Evolutionary conservation across 2,329 filamentous ascomycete genomes (phyloP), one percentile per base, ranked within the genome.

Genomic region (Fusarium anguioides): DNA sequence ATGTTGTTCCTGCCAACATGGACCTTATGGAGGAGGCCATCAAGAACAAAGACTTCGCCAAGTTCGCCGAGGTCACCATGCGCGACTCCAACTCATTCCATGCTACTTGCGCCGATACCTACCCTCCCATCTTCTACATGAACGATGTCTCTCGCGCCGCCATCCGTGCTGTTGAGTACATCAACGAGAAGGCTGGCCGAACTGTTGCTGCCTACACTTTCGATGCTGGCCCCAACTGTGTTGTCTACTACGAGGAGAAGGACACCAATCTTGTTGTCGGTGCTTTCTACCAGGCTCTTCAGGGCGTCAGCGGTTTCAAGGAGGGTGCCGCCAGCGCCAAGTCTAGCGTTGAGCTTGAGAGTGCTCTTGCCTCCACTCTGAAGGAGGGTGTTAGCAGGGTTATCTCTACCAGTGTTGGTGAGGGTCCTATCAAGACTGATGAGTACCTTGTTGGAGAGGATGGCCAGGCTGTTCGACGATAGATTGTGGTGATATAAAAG

Each of bases 41-140:
- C 63, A 81, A 84, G 70, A 84, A 87, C 66, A 87, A 87, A 72
- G 92, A 99, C 81, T 99, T 99, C 81, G 87, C 89, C 72, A 83
- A 86, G 20, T 99, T 99, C 75, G 96, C 91, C 23, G 89, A 92
- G 77, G 86, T 97, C 64, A 97, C 96, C 17, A 99, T 97, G 94
- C 91, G 90, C 78, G 96, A 99, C 78, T 96, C 92, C 76, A 99
- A 99, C 82, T 93, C 89, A 60, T 99, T 99, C 88, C 96, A 99
- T 79, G 93, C 96, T 35, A 93, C 91, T 57, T 98, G 96, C 78
- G 84, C 96, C 72, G 96, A 99, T 78, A 98, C 96, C 3, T 94
- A 93, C 81, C 96, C 96, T 41, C 96, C 96, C 18, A 99, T 99
- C 76, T 97, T 97, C 81, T 99, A 99, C 84, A 90, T 99, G 85